Conservation (phyloP, 2,329 filamentous ascomycete genomes). For the Zarea fungicola region DNA sequence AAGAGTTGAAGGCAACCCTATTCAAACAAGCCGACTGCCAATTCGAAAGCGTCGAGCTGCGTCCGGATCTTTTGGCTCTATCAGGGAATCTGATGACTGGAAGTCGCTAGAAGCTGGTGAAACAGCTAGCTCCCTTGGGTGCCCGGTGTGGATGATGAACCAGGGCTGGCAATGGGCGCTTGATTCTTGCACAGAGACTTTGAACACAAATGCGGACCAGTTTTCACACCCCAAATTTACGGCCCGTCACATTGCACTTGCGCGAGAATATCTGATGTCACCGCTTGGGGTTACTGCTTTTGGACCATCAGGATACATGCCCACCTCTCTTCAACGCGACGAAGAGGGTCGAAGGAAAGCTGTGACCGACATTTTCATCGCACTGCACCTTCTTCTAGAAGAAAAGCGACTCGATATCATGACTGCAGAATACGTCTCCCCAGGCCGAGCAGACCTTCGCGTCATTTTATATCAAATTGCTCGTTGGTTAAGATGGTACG, state of each 20-base stretch:
- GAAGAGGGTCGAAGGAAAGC: constrained; percentile 54
- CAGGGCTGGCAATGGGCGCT: constrained; percentile 68
- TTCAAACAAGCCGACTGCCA: constrained; percentile 23
- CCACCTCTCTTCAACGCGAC: constrained; percentile 50
- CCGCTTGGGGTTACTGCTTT: constrained; percentile 50
- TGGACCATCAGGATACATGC: constrained; percentile 55
- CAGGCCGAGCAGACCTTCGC: constrained; percentile 50
- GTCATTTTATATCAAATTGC: constrained; percentile 75
- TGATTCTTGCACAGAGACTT: constrained; percentile 41
- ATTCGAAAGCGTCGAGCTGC: constrained; percentile 26
- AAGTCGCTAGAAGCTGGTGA: constrained; percentile 42
- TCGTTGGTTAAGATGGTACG: constrained; percentile 70
- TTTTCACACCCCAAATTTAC: constrained; percentile 37
- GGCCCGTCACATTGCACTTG: constrained; percentile 48
- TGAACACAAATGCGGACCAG: constrained; percentile 21
- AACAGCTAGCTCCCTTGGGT: constrained; percentile 42
- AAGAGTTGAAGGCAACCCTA: constrained; percentile 23
- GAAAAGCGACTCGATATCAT: constrained; percentile 76
- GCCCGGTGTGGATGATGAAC: constrained; percentile 55
- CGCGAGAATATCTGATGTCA: constrained; percentile 61
- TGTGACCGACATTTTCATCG: constrained; percentile 64
- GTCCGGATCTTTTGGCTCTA: constrained; percentile 31
- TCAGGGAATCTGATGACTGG: constrained; percentile 40
- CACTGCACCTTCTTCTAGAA: constrained; percentile 80
- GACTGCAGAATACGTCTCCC: constrained; percentile 38